Conservation (phyloP, 179 eudicot species). For the Silene coronaria region DNA sequence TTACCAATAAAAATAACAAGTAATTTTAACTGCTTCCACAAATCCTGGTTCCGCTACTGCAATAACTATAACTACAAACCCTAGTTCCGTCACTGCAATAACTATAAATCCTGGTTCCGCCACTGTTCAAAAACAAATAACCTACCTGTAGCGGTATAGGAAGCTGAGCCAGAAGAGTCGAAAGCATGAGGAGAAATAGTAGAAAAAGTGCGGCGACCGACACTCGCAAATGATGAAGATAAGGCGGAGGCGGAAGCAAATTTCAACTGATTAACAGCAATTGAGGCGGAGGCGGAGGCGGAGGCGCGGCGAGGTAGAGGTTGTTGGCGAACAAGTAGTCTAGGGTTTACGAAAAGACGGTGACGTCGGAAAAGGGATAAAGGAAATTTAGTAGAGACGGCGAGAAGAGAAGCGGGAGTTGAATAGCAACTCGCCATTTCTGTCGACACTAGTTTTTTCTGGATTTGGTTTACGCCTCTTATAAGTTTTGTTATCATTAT, state of each 20-base stretch:
- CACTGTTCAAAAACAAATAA: too few relatives aligned
- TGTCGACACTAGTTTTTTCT: neutral
- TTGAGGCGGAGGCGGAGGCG: conserved; percentile 25
- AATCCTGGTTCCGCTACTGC: neutral
- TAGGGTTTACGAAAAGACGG: neutral
- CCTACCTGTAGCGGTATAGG: conserved; percentile 45
- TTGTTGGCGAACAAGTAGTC: neutral
- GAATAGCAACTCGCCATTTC: neutral
- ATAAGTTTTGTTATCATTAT: too few relatives aligned
- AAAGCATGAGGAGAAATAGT: conserved; percentile 48
- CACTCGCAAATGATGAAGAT: neutral
- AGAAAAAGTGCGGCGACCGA: conserved; percentile 26
- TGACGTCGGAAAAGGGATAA: conserved; percentile 5
- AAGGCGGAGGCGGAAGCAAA: conserved; percentile 22
- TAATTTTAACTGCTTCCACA: too few relatives aligned
- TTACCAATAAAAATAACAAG: too few relatives aligned
- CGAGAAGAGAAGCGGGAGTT: neutral
- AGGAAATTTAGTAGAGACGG: neutral
- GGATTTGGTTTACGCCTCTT: neutral
- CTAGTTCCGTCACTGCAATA: neutral
- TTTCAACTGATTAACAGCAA: neutral
- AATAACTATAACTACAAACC: neutral
- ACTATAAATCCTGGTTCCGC: neutral
- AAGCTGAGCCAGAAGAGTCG: conserved; percentile 42
- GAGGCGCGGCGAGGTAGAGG: conserved; percentile 3